A percentile compares a stretch with the other conserved stretches of the same genome.
These are phyloP conservation scores for Emergomyces pasteurianus DNA, from an alignment of 2,329 filamentous ascomycete genomes.

Conservation along the genomic window DNA sequence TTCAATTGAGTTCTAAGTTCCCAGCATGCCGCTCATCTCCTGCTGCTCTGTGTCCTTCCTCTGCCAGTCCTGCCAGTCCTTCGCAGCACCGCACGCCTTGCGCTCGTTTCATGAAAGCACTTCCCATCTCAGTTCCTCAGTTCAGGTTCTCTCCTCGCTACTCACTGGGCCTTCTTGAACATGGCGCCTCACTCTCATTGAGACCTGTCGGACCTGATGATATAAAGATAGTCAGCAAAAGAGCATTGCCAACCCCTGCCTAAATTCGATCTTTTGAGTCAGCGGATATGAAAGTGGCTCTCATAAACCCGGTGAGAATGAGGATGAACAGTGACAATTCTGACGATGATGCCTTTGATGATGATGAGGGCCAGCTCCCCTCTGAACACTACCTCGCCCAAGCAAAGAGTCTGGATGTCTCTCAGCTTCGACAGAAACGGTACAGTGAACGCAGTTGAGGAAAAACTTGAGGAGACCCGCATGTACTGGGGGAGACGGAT, in stretches of 20 bases:
- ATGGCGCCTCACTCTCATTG: no score
- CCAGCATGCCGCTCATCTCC: no score
- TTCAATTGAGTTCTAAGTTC: no score
- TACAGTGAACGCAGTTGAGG: constrained; percentile 17
- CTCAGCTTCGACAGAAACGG: constrained; percentile 17
- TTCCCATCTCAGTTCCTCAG: no score
- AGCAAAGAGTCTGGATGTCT: constrained; percentile 17
- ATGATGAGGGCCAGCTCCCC: constrained; percentile 12
- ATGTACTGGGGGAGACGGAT: constrained; percentile 18
- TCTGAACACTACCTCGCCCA: constrained; percentile 15
- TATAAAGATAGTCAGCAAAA: constrained; percentile 5
- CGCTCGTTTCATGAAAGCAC: no score
- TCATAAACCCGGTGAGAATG: no score
- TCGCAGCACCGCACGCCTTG: no score
- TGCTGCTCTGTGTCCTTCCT: no score
- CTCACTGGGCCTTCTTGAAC: no score
- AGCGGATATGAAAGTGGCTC: constrained; percentile 9
- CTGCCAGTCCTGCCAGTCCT: no score
- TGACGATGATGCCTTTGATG: neutral
- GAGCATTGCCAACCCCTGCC: constrained; percentile 11
- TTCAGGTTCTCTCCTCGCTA: no score
- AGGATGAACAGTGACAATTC: neutral
- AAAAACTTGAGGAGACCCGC: constrained; percentile 16
- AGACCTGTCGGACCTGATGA: neutral
- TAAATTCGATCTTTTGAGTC: constrained; percentile 11